Evolutionary conservation across 1,139 yeast genomes (phyloP), one percentile per base, ranked within the genome.

Genomic region (Spathaspora sp.): DNA sequence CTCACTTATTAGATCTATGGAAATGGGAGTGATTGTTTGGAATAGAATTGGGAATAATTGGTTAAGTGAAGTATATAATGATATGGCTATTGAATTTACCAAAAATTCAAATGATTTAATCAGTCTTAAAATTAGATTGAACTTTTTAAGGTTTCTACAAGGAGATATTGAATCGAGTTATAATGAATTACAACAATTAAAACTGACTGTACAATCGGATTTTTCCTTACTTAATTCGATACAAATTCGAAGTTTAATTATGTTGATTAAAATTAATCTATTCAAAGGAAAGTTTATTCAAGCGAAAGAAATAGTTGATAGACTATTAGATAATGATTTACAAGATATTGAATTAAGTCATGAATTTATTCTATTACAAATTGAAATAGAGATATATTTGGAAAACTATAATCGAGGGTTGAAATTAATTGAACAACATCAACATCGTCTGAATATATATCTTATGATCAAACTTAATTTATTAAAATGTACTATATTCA

Each of bases 11-110:
- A 72, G 74, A 43, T 70, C 78, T 16, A 70, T 78, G 46, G 80
- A 74, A 41, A 56, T 79, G 50, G 65, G 67, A 2, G 68, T 81
- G 0, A 60, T 77, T 0, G 66, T 78, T 26, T 83, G 87, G 86
- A 56, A 65, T 23, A 64, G 81, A 48, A 66, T 76, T 8, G 87
- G 87, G 0, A 68, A 69, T 46, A 68, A 70, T 2, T 60, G 66
- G 6, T 58, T 82, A 36, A 68, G 82, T 27, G 70, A 72, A 10
- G 59, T 74, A 1, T 81, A 81, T 56, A 63, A 68, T 17, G 74
- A 72, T 2, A 61, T 80, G 17, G 79, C 83, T 0, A 43, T 70
- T 16, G 70, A 60, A 1, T 59, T 66, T 24, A 61, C 73, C 7
- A 75, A 67, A 7, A 70, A 65, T 48, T 57, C 61, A 47, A 59